Evolutionary conservation across 768 basidiomycete species (phyloP).

Genomic region (Russula dissimulans): DNA sequence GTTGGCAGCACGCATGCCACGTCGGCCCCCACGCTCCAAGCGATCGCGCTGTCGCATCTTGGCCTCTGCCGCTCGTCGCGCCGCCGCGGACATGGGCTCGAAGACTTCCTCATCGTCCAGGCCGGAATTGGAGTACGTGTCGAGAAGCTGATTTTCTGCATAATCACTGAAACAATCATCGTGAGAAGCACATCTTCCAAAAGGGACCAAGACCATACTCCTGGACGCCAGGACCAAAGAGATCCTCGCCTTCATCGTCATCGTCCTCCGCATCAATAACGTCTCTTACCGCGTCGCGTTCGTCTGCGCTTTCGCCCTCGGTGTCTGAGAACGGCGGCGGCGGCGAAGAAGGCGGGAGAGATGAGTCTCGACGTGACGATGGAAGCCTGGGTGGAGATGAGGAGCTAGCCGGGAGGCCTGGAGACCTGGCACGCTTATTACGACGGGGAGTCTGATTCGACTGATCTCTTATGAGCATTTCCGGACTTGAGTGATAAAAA

Average conservation of each 20-base stretch:
- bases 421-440: slow-evolving; percentile 20
- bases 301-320: slow-evolving; percentile 61
- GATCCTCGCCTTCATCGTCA: slow-evolving; percentile 86
- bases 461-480: neutral
- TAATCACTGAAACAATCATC: slow-evolving; percentile 55
- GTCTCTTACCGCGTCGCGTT: slow-evolving; percentile 56
- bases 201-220: slow-evolving; percentile 37
- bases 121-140: slow-evolving; percentile 79
- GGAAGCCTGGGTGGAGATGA: slow-evolving; percentile 39
- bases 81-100: slow-evolving; percentile 55
- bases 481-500: too few species aligned
- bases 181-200: neutral
- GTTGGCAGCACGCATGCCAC: slow-evolving; percentile 64
- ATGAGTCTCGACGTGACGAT: slow-evolving; percentile 39
- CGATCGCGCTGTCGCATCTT: slow-evolving; percentile 87
- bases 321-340: slow-evolving; percentile 80
- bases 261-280: slow-evolving; percentile 65
- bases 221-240: slow-evolving; percentile 75
- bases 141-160: slow-evolving; percentile 69
- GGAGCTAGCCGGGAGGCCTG: slow-evolving; percentile 21
- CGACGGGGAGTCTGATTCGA: slow-evolving; percentile 19
- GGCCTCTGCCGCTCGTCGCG: slow-evolving; percentile 74
- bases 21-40: slow-evolving; percentile 52
- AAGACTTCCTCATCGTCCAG: slow-evolving; percentile 75
- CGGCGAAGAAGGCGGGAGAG: slow-evolving; percentile 72